These are phyloP conservation scores for Globisporangium radiosum DNA, from an alignment of 352 stramenopile genomes.

Conservation along the genomic window DNA sequence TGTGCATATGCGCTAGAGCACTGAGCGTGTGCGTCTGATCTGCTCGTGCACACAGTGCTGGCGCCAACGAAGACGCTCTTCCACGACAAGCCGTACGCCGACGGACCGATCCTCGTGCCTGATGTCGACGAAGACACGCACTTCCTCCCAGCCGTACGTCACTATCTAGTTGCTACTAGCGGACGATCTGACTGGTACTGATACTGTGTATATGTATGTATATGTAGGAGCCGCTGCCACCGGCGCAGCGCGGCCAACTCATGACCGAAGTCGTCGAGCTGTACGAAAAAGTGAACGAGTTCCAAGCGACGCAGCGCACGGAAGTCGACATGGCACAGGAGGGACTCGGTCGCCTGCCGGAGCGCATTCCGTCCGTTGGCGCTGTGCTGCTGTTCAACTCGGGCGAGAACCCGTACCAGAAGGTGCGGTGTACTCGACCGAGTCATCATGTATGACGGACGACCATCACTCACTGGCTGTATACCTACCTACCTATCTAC, in stretches of 20 bases:
- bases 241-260: slow-evolving; percentile 63
- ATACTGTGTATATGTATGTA: not conserved
- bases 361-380: slow-evolving; percentile 77
- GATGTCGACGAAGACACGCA: slow-evolving; percentile 76
- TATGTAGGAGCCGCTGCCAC: slow-evolving; percentile 49
- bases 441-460: not conserved
- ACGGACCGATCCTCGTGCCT: slow-evolving; percentile 56
- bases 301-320: slow-evolving; percentile 55
- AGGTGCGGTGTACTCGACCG: slow-evolving; percentile 24
- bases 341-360: slow-evolving; percentile 64
- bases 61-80: slow-evolving; percentile 73
- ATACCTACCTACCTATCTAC: too few relatives aligned
- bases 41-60: slow-evolving; percentile 19
- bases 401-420: slow-evolving; percentile 84
- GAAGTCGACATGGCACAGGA: slow-evolving; percentile 78
- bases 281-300: slow-evolving; percentile 81
- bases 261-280: slow-evolving; percentile 81
- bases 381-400: slow-evolving; percentile 86
- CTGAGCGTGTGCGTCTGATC: not conserved
- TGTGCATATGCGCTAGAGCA: not conserved
- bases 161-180: not conserved
- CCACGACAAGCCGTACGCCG: slow-evolving; percentile 77
- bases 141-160: slow-evolving; percentile 59
- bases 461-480: too few relatives aligned
- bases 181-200: not conserved